These are phyloP conservation scores for Hibiscus tridactylites DNA, from an alignment of 345 rosid genomes.

Conservation along the genomic window DNA sequence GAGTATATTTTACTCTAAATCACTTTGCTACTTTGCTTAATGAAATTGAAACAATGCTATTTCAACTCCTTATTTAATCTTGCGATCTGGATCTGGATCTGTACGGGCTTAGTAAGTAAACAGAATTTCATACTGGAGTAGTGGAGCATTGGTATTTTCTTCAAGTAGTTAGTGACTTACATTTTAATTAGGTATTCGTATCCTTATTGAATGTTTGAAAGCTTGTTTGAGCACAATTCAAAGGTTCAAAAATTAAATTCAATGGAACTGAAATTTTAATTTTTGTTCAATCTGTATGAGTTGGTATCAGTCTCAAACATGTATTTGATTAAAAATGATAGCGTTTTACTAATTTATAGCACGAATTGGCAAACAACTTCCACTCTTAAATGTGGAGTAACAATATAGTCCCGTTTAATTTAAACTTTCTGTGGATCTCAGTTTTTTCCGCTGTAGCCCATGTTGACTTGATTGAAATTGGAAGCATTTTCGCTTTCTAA, in stretches of 20 bases:
- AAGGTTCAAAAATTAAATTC: neutral
- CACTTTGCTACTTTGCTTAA: neutral
- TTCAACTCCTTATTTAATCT: neutral
- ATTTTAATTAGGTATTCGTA: neutral
- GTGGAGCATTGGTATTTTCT: neutral
- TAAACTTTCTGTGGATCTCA: neutral
- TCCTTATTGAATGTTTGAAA: neutral
- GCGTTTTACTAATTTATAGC: neutral
- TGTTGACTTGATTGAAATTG: neutral
- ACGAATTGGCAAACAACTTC: neutral
- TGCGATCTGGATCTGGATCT: neutral
- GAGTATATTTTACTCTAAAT: constrained; percentile 15
- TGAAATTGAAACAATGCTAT: neutral
- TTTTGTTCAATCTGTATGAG: neutral
- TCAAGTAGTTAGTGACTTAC: neutral
- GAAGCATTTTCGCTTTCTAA: neutral
- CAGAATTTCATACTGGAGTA: neutral
- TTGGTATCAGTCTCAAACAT: neutral
- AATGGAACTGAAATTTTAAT: neutral
- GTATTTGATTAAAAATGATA: neutral
- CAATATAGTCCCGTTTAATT: neutral
- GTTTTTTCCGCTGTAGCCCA: neutral
- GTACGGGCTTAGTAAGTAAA: neutral
- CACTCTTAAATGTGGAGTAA: neutral
- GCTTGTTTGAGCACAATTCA: neutral